These are phyloP conservation scores for Cicer chorassanicum DNA, from an alignment of 306 rosid genomes.

Conservation along the genomic window DNA sequence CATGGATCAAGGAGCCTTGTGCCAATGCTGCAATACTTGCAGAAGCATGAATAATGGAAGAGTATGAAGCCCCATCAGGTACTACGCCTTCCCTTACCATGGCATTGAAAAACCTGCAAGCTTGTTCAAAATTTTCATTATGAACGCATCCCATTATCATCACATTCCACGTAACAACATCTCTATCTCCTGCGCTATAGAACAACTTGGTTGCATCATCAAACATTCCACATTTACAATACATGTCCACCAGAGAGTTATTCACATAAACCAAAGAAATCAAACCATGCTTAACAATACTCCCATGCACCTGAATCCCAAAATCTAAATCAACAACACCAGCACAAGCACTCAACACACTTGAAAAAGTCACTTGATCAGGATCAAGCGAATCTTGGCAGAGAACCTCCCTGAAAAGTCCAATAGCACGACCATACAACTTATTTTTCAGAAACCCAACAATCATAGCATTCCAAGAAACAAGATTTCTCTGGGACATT, in stretches of 20 bases:
- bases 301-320: constrained; percentile 67
- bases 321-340: constrained; percentile 47
- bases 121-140: constrained; percentile 55
- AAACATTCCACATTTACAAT: constrained; percentile 56
- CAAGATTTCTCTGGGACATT: constrained; percentile 60
- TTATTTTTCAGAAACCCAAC: constrained; percentile 58
- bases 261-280: constrained; percentile 53
- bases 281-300: constrained; percentile 57
- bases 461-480: constrained; percentile 66
- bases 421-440: constrained; percentile 50
- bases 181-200: constrained; percentile 49
- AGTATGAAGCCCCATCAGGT: constrained; percentile 65
- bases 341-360: constrained; percentile 66
- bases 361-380: constrained; percentile 61
- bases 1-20: constrained; percentile 60
- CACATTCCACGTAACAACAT: constrained; percentile 67
- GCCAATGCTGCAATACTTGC: constrained; percentile 56
- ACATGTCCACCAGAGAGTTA: constrained; percentile 66
- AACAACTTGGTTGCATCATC: constrained; percentile 58
- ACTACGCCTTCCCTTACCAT: constrained; percentile 57
- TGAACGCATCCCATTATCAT: constrained; percentile 56
- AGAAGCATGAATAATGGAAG: constrained; percentile 62
- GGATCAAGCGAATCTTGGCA: constrained; percentile 42
- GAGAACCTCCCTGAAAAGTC: constrained; percentile 47
- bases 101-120: constrained; percentile 53